Evolutionary conservation across 108 stramenopile genomes (phyloP).

Genomic region (Cyclotella kingstonii): DNA sequence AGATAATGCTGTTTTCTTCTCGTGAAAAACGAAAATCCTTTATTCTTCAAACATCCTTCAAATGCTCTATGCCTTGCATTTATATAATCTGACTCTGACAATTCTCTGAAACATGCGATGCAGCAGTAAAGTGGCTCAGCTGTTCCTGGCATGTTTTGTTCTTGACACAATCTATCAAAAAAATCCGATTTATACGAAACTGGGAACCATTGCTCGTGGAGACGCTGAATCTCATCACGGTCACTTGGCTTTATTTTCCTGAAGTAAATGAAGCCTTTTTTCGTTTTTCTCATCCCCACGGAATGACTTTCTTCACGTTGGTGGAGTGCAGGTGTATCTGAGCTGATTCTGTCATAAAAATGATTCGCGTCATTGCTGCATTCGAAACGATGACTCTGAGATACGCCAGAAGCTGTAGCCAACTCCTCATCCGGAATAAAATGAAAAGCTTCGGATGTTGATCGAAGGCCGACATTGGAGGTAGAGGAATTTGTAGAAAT

Average conservation of each 20-base stretch:
- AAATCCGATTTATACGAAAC: slow-evolving; percentile 26
- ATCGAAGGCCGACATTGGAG: too few species aligned
- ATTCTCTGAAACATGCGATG: slow-evolving; percentile 18
- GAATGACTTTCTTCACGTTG: too few species aligned
- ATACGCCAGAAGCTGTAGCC: too few species aligned
- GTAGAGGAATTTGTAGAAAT: too few species aligned
- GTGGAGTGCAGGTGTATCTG: too few species aligned
- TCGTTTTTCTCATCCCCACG: too few species aligned
- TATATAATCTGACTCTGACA: slow-evolving; percentile 11
- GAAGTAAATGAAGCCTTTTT: slow-evolving; percentile 42
- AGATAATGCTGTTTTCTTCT: background rate
- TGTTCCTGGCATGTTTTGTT: slow-evolving; percentile 3
- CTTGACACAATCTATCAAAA: slow-evolving; percentile 15
- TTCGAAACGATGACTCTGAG: too few species aligned
- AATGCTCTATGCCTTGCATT: background rate
- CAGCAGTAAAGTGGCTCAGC: slow-evolving; percentile 17
- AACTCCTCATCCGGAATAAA: too few species aligned
- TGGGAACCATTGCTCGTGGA: slow-evolving; percentile 36
- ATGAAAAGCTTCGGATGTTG: too few species aligned
- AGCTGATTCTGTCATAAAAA: too few species aligned
- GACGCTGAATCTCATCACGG: slow-evolving; percentile 10
- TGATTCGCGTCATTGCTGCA: too few species aligned
- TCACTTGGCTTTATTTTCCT: slow-evolving; percentile 47
- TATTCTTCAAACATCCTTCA: background rate
- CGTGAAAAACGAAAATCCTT: background rate